Conservation (phyloP, 345 rosid genomes). For the Eucalyptus pauciflora region DNA sequence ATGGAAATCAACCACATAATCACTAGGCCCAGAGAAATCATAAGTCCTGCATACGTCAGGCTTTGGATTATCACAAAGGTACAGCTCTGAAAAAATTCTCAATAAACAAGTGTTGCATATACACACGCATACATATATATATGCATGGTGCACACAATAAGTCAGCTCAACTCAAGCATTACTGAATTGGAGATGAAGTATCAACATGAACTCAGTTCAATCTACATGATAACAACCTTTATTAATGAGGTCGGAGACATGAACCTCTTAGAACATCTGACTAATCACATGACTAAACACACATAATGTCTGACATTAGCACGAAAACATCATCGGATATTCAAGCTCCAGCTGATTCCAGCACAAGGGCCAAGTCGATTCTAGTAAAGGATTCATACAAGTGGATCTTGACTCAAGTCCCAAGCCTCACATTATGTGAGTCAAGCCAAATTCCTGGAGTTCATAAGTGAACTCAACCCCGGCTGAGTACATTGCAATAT, state of each 20-base stretch:
- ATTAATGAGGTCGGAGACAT: not conserved
- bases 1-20: not conserved
- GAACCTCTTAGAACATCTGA: not conserved
- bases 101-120: not conserved
- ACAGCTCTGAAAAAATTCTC: not conserved
- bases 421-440: not conserved
- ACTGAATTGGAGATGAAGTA: not conserved
- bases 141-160: not conserved
- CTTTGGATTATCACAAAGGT: not conserved
- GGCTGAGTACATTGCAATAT: not conserved
- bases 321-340: not conserved
- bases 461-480: not conserved
- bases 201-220: not conserved
- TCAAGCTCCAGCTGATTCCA: not conserved
- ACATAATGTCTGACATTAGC: not conserved
- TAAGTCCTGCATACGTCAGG: accelerated
- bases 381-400: not conserved
- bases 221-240: not conserved
- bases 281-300: not conserved
- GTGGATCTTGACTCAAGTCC: not conserved
- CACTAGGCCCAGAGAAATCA: not conserved
- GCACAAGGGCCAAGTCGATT: not conserved
- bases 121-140: accelerated
- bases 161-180: not conserved
- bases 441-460: not conserved